Base-by-base conservation (phyloP, 2,329 filamentous ascomycete genomes). In the Botrytis medusae region DNA sequence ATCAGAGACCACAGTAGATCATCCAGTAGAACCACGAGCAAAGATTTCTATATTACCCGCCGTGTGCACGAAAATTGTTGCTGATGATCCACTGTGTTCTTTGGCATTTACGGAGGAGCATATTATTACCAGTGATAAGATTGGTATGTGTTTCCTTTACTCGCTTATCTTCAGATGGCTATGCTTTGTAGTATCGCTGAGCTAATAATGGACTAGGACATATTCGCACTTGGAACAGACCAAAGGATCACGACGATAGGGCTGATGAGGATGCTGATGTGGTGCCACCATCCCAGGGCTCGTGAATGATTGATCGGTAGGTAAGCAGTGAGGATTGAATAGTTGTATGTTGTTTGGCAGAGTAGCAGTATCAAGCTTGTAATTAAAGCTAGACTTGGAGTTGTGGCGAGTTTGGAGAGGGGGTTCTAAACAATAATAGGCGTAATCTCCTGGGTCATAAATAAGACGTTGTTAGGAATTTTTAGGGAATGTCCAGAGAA, bases 21-120 rank as follows among this genome's bases (percentile, higher is more conserved):
- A 98, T 82, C 86, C 91, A 1, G 94, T 98, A 40, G 94, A 97
- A 82, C 90, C 94, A n/a, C 88, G 94, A 77, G 89, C 93, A 44
- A 89, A 90, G 78, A 97, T 93, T 63, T 93, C 95, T 34, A 92
- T 95, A 83, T 84, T 98, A 72, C 95, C 95, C 69, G 95, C 96
- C 64, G 94, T 99, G 40, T 90, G 64, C 44, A 57, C 71, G 25
- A 98, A 97, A 82, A 85, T 88, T 20, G 90, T 97, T 51, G 94
- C 97, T 81, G 89, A 91, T 74, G 94, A 98, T 82, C 94, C 95
- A 71, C 86, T 97, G 63, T 93, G 90, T 81, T 97, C 95, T 92
- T 83, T 99, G 57, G 93, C 91, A n/a, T 99, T 99, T 79, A 95
- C 95, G 72, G 92, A 98, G 81, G 91, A 97, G 79, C 92, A 92